Conservation (phyloP, 179 eudicot genomes). For the Spergularia azorica region DNA sequence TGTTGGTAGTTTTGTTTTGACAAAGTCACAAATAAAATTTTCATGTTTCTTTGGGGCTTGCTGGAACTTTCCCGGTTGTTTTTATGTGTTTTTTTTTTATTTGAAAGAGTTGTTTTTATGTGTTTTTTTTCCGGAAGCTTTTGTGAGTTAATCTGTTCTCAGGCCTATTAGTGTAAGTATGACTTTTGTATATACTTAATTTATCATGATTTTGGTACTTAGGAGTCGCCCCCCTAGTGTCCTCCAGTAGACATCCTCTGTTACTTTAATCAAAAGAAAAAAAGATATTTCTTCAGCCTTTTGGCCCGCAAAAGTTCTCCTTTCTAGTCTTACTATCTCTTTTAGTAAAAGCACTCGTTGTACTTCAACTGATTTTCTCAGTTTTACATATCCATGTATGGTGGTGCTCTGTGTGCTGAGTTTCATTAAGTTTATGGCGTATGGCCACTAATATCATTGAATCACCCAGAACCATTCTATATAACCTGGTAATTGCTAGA, state of each 20-base stretch:
- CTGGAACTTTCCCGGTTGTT: background rate
- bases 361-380: background rate
- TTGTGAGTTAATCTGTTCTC: background rate
- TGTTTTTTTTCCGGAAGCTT: slow-evolving; percentile 1
- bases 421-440: background rate
- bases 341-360: background rate
- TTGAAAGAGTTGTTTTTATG: no score
- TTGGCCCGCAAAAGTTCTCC: background rate
- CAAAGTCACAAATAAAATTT: background rate
- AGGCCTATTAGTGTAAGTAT: background rate
- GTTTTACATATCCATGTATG: background rate
- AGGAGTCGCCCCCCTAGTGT: no score
- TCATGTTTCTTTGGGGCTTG: background rate
- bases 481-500: background rate
- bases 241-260: no score
- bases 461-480: background rate
- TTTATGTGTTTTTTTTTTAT: background rate
- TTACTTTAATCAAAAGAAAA: no score
- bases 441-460: slow-evolving; percentile 2
- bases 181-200: background rate
- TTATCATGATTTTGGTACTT: no score
- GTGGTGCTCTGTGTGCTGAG: slow-evolving; percentile 2
- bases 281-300: background rate
- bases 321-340: background rate
- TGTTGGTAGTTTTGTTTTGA: background rate